Percentiles rank a stretch among this genome's conserved stretches.
These are phyloP conservation scores for Carallia brachiata DNA, from an alignment of 345 rosid genomes.

Conservation along the genomic window DNA sequence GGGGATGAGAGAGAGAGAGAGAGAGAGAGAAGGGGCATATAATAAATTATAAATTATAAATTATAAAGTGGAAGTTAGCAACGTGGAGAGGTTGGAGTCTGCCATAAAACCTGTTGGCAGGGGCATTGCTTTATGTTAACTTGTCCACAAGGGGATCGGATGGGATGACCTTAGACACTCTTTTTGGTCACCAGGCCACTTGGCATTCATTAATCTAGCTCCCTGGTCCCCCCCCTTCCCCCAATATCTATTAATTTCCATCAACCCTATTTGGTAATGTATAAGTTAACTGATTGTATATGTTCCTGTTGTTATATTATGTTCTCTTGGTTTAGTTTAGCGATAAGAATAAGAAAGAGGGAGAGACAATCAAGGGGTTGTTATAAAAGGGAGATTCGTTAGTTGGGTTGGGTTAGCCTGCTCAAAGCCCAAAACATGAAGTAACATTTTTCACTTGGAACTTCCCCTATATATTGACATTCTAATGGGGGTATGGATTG, in stretches of 20 bases:
- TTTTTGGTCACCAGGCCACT: slow-evolving; percentile 15
- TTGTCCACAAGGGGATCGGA: slow-evolving; percentile 21
- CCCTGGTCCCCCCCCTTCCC: no score
- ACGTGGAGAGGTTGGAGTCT: slow-evolving; percentile 47
- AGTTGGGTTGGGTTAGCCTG: slow-evolving; percentile 4
- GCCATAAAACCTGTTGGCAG: slow-evolving; percentile 39
- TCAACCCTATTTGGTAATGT: no score
- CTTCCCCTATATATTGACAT: slow-evolving; percentile 4
- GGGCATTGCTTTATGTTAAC: slow-evolving; percentile 38
- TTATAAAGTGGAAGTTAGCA: slow-evolving; percentile 5
- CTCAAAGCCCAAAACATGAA: not conserved
- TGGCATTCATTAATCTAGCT: slow-evolving; percentile 17
- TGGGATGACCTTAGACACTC: slow-evolving; percentile 17
- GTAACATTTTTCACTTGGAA: slow-evolving; percentile 11
- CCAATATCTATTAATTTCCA: no score
- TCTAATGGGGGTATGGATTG: no score
- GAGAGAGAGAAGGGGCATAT: slow-evolving; percentile 21
- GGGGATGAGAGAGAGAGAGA: not conserved
- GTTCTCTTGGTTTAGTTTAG: no score
- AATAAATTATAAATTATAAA: no score
- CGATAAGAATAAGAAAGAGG: not conserved
- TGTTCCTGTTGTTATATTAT: no score
- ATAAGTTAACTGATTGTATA: no score
- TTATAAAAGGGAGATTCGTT: slow-evolving; percentile 13
- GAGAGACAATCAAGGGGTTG: slow-evolving; percentile 16